These are phyloP conservation scores for Inonotus hispidus DNA, from an alignment of 1,284 basidiomycete genomes.

Conservation along the genomic window DNA sequence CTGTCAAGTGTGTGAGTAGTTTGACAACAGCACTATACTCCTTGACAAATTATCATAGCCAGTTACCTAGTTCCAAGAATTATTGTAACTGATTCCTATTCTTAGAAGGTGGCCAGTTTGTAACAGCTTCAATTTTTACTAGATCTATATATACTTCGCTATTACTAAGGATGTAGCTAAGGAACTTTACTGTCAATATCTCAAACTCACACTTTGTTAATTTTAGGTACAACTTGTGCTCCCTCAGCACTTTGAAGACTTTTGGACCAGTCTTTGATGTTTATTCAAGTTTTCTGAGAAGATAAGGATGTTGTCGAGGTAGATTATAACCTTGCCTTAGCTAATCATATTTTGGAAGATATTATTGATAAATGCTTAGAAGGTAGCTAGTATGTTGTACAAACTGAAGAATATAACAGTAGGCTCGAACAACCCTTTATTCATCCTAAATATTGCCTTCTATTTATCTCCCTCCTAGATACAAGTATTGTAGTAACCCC, in stretches of 20 bases:
- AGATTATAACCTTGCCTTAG: not conserved
- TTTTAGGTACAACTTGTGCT: not conserved
- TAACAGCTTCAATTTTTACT: slow-evolving; percentile 21
- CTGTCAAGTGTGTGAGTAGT: not conserved
- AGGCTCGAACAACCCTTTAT: not conserved
- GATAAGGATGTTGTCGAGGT: not conserved
- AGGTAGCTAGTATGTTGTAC: not conserved
- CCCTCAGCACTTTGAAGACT: not conserved
- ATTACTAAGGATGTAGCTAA: not conserved
- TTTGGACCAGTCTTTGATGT: not conserved
- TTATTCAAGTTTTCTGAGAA: not conserved
- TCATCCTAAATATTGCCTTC: not conserved
- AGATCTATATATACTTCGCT: slow-evolving; percentile 7
- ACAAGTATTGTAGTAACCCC: slow-evolving; percentile 27
- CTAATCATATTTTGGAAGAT: not conserved
- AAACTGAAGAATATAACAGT: not conserved
- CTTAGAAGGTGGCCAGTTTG: slow-evolving; percentile 22
- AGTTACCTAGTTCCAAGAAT: slow-evolving; percentile 24
- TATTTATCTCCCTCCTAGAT: not conserved
- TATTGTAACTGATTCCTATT: slow-evolving; percentile 20
- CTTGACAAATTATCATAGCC: slow-evolving; percentile 21
- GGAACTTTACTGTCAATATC: not conserved
- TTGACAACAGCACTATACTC: not conserved
- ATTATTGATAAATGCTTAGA: not conserved
- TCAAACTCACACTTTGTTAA: not conserved